Base-by-base conservation (phyloP, 495 filamentous ascomycete genomes). In the Talaromyces ruber region DNA sequence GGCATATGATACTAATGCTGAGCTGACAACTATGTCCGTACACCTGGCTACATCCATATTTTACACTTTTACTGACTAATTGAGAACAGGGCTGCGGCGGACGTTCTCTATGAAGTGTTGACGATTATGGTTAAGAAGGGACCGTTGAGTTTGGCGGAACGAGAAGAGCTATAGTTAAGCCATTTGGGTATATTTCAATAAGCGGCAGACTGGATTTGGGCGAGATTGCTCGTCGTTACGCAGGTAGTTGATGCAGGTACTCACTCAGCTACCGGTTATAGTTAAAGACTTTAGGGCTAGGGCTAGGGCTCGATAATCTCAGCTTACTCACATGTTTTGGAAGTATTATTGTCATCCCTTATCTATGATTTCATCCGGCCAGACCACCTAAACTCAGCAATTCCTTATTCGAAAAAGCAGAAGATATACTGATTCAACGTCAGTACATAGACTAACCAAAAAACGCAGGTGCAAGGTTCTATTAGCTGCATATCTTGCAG, bases 1-100 rank as follows among this genome's bases (percentile, higher is more conserved):
- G 1, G 81, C 82, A 4, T 91, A 90, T 67, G 88, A 90, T 70
- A 88, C 83, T 1, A 81, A 80, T 66, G 86, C 86, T 1, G 85
- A 90, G 68, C 80, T 81, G 21, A 89, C 88, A 4, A 84, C 82
- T 0, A 82, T 90, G 74, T 76, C 64, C 22, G 73, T 64, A 24
- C 9, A 22, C 28, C 22, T 50, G 37, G 25, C 21, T 28, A 28
- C 57, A 22, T 21, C 61, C 43, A 37, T 60, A n/a, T 29, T 30
- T 16, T 18, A 11, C 24, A 51, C 5, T 4, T 37, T 55, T 26
- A 28, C 28, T 25, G 29, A 32, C 26, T 28, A n/a, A 22, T 18
- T 47, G 24, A 22, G 22, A 18, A 0, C 59, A 77, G 75, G 76
- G 87, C 86, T 21, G 87, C 87, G 14, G 83, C 86, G 21, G 85